Percentiles rank a stretch among this genome's conserved stretches.
Evolutionary conservation across 2,329 filamentous ascomycete species (phyloP).

Genomic region (Penicillium paneum): DNA sequence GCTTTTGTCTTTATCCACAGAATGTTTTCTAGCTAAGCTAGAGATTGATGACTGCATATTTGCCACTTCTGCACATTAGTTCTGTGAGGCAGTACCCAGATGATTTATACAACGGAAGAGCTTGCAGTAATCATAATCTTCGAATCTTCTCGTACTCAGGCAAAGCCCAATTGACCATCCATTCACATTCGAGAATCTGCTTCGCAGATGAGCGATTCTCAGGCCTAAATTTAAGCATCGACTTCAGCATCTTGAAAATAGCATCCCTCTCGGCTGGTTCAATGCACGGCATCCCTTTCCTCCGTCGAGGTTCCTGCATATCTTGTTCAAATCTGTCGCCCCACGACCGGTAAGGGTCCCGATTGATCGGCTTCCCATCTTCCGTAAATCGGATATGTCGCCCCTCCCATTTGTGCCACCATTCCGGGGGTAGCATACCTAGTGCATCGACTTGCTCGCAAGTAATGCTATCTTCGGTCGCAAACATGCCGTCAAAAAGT

Average conservation of each 20-base stretch:
- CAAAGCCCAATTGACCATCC: conserved; percentile 33
- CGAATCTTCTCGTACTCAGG: conserved; percentile 21
- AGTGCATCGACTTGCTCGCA: conserved; percentile 33
- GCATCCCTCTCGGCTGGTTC: conserved; percentile 25
- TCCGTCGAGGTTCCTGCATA: conserved; percentile 29
- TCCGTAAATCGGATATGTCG: conserved; percentile 23
- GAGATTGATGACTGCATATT: too few species aligned
- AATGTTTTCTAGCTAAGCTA: too few species aligned
- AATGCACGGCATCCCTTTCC: conserved; percentile 20
- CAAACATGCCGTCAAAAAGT: conserved; percentile 30
- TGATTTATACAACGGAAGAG: too few species aligned
- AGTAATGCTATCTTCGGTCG: conserved; percentile 29
- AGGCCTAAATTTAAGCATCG: conserved; percentile 29
- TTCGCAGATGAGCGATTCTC: conserved; percentile 24
- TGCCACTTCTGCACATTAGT: too few species aligned
- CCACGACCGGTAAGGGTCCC: conserved; percentile 20
- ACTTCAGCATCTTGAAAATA: conserved; percentile 25
- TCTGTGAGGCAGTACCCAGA: too few species aligned
- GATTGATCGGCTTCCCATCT: conserved; percentile 23
- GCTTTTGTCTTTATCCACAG: too few species aligned
- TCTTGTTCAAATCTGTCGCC: conserved; percentile 26
- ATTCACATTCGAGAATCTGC: conserved; percentile 28
- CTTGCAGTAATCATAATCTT: conserved; percentile 1
- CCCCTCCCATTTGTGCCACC: conserved; percentile 28
- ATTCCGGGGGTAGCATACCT: conserved; percentile 29